Percentiles rank a stretch among this genome's conserved stretches.
These are phyloP conservation scores for Dryas integrifolia DNA, from an alignment of 331 rosid species.

Conservation along the genomic window DNA sequence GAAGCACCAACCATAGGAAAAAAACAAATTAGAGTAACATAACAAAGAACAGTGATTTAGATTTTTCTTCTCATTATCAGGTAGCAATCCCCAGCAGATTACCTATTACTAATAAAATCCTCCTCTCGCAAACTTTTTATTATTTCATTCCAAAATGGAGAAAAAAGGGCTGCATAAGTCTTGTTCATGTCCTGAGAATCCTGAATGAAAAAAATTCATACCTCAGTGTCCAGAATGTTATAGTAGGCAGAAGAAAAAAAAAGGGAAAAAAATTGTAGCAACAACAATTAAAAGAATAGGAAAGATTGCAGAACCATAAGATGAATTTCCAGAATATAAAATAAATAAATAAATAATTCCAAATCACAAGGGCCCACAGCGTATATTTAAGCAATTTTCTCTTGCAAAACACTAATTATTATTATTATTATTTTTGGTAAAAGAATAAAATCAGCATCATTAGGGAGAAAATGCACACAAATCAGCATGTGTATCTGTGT, in stretches of 20 bases:
- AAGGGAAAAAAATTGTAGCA: background rate
- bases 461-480: background rate
- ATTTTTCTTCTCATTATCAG: constrained; percentile 17
- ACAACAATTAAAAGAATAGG: background rate
- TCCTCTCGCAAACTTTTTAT: constrained; percentile 92
- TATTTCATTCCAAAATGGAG: constrained; percentile 98
- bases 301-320: background rate
- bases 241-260: background rate
- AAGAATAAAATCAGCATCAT: too few relatives aligned
- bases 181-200: constrained; percentile 69
- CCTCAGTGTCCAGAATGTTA: constrained; percentile 17
- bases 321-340: background rate
- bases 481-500: background rate
- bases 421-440: too few relatives aligned
- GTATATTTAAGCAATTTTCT: too few relatives aligned
- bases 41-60: constrained; percentile 4
- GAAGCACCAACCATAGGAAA: constrained; percentile 18
- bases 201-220: constrained; percentile 35
- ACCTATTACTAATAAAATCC: constrained; percentile 92
- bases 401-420: background rate
- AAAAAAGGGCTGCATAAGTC: constrained; percentile 71
- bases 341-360: background rate
- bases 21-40: constrained; percentile 9
- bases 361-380: background rate
- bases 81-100: constrained; percentile 25